Conservation (phyloP, 352 stramenopile genomes). For the Phytophthora parvispora region DNA sequence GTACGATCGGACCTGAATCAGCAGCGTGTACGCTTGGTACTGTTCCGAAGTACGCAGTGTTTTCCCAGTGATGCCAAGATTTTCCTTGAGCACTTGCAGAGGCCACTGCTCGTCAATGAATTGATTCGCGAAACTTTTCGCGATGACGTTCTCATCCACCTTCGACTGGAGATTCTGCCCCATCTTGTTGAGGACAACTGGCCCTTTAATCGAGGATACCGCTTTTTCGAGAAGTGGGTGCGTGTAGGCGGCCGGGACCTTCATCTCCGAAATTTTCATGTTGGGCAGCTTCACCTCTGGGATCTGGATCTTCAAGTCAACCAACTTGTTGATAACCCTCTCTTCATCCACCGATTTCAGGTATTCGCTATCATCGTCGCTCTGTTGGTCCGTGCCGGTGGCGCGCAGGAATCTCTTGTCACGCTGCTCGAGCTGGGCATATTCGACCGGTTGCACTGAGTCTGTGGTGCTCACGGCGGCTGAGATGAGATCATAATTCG, state of each 20-base stretch:
- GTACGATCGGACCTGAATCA: neutral
- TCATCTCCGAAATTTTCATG: no score
- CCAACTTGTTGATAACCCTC: neutral
- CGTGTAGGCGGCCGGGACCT: no score
- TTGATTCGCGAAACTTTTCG: neutral
- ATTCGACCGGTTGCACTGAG: no score
- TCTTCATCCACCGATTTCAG: constrained; percentile 1
- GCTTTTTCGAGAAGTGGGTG: neutral
- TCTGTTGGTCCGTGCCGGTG: neutral
- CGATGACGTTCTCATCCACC: neutral
- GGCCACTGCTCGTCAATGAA: constrained; percentile 4
- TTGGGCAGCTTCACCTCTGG: no score
- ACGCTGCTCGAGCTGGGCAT: no score
- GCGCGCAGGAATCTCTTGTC: neutral
- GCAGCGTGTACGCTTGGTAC: neutral
- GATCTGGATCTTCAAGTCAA: neutral
- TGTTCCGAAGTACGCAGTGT: neutral
- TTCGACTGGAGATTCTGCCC: constrained; percentile 3
- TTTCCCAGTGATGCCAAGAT: neutral
- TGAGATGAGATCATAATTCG: neutral
- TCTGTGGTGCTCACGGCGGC: neutral
- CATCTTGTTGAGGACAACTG: neutral
- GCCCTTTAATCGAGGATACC: neutral
- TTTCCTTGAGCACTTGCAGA: neutral
- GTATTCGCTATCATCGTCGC: neutral